Evolutionary conservation across 192 early-diverging fungal genomes (phyloP).

Genomic region (Mortierella hygrophila): DNA sequence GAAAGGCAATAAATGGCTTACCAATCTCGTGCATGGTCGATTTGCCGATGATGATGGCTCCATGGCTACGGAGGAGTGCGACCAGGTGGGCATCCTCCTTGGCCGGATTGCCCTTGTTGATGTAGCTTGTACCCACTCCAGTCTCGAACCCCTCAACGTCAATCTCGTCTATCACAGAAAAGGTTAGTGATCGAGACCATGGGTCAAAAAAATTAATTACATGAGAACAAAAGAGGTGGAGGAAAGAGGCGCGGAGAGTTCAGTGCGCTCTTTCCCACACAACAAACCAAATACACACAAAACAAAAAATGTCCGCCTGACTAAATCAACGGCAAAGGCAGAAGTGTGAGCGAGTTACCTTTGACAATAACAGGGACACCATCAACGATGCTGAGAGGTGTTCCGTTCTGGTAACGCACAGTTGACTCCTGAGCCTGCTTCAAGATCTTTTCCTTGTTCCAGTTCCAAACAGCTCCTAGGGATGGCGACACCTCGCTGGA

Average conservation of each 20-base stretch:
- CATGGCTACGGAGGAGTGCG: constrained; percentile 62
- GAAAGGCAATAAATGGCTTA: constrained; percentile 44
- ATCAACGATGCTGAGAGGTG: constrained; percentile 72
- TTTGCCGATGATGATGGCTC: constrained; percentile 77
- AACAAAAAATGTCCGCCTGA: neutral
- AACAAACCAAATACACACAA: neutral
- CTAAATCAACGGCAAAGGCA: neutral
- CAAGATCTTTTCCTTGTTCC: constrained; percentile 51
- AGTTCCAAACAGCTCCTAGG: constrained; percentile 49
- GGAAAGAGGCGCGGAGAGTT: neutral
- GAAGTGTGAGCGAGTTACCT: constrained; percentile 26
- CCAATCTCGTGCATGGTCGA: constrained; percentile 84
- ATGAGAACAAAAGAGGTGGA: no score
- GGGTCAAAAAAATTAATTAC: neutral
- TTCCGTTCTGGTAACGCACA: constrained; percentile 60
- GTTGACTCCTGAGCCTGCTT: constrained; percentile 69
- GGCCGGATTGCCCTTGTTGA: constrained; percentile 64
- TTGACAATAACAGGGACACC: constrained; percentile 82
- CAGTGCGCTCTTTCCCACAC: neutral
- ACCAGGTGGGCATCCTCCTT: constrained; percentile 65
- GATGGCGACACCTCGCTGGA: constrained; percentile 33
- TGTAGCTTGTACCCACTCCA: constrained; percentile 69
- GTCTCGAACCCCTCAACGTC: constrained; percentile 68
- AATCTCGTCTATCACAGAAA: constrained; percentile 63
- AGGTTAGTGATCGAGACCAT: neutral